Evolutionary conservation across 768 basidiomycete genomes (phyloP).

Genomic region (Agrocybe chaxingu): DNA sequence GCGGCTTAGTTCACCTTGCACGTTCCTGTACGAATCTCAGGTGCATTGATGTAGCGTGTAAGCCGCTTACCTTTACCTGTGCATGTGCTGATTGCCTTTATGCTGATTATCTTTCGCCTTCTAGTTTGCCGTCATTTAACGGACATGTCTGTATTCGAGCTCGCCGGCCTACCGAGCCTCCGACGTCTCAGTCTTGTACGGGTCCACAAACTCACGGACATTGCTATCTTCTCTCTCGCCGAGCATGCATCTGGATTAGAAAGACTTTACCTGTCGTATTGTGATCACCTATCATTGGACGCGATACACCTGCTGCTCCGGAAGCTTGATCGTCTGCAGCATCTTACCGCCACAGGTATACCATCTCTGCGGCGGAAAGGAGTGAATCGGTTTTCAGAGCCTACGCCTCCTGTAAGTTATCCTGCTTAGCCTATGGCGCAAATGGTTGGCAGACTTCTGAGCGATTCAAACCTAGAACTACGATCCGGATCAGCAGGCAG

Average conservation of each 20-base stretch:
- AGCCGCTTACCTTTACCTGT: slow-evolving; percentile 25
- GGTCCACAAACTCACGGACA: slow-evolving; percentile 80
- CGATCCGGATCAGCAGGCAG: slow-evolving; percentile 61
- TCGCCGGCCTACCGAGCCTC: slow-evolving; percentile 66
- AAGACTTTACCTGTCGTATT: slow-evolving; percentile 84
- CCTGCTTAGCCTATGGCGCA: slow-evolving; percentile 8
- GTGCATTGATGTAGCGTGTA: slow-evolving; percentile 86
- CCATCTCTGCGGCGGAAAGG: slow-evolving; percentile 69
- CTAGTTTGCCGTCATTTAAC: slow-evolving; percentile 80
- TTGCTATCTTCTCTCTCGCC: slow-evolving; percentile 73
- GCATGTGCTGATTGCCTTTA: slow-evolving; percentile 6
- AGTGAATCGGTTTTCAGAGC: slow-evolving; percentile 73
- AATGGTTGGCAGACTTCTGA: slow-evolving; percentile 10
- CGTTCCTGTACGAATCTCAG: slow-evolving; percentile 69
- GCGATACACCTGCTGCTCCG: slow-evolving; percentile 71
- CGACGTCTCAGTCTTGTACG: slow-evolving; percentile 79
- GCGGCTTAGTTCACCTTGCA: slow-evolving; percentile 63
- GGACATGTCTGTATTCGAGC: slow-evolving; percentile 80
- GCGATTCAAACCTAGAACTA: slow-evolving; percentile 44
- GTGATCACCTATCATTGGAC: slow-evolving; percentile 73
- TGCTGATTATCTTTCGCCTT: slow-evolving; percentile 10
- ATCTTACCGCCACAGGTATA: slow-evolving; percentile 80
- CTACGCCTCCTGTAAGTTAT: slow-evolving; percentile 55
- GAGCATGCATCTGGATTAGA: slow-evolving; percentile 70
- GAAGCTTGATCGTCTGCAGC: slow-evolving; percentile 56